Evolutionary conservation across 805 yeast species (phyloP).

Genomic region (Kazachstania psychrophila): DNA sequence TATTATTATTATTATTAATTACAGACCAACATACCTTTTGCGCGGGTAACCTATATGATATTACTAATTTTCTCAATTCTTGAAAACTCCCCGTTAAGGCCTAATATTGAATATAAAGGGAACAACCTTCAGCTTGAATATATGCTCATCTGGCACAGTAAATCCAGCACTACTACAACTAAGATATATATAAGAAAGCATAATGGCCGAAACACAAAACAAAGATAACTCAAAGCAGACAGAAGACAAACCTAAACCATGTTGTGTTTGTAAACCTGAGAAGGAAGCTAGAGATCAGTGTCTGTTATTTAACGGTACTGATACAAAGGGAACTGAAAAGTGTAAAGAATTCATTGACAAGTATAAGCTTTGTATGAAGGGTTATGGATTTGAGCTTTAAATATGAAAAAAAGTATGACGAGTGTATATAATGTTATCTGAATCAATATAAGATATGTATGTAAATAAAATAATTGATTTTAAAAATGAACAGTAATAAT

Average conservation of each 20-base stretch:
- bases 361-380: conserved; percentile 86
- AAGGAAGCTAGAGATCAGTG: conserved; percentile 82
- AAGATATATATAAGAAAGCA: not conserved
- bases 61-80: no score
- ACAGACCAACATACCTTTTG: no score
- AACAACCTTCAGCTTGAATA: no score
- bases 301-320: conserved; percentile 67
- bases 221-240: not conserved
- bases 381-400: conserved; percentile 60
- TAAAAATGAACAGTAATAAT: not conserved
- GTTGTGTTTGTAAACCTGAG: conserved; percentile 88
- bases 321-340: conserved; percentile 40
- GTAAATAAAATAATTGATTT: not conserved
- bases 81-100: no score
- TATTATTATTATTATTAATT: no score
- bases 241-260: conserved; percentile 71
- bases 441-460: not conserved
- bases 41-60: no score
- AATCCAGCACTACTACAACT: not conserved
- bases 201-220: conserved; percentile 5
- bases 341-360: conserved; percentile 62
- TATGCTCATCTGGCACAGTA: no score
- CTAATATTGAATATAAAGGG: no score
- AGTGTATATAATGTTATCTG: not conserved
- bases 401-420: not conserved